Percentiles rank a stretch among this genome's conserved stretches.
Evolutionary conservation across 23 red algal genomes (phyloP).

Genomic region (Chondrus crispus): DNA sequence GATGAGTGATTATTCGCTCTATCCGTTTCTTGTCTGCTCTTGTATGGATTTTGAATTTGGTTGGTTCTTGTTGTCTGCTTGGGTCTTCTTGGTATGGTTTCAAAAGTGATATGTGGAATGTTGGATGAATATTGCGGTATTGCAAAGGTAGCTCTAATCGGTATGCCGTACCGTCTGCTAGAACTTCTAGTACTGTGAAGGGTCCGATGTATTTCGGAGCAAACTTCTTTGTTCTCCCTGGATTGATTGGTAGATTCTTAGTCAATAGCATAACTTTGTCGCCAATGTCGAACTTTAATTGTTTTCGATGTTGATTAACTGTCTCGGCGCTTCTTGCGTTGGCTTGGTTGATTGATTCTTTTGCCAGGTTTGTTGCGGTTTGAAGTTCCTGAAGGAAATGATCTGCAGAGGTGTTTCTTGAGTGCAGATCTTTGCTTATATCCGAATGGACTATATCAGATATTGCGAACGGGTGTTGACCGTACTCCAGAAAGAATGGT

Average conservation of each 20-base stretch:
- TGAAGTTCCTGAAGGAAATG: not conserved
- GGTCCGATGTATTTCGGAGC: conserved; percentile 5
- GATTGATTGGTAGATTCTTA: not conserved
- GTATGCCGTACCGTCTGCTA: not conserved
- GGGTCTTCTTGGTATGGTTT: no score
- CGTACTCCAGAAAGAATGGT: conserved; percentile 31
- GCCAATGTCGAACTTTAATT: not conserved
- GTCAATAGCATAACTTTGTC: not conserved
- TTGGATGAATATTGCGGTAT: not conserved
- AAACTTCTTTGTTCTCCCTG: not conserved
- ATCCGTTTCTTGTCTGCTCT: no score
- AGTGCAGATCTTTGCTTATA: not conserved
- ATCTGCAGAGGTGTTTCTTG: not conserved
- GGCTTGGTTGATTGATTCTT: not conserved
- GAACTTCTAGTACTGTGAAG: not conserved
- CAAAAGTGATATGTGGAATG: not conserved
- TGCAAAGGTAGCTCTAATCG: not conserved
- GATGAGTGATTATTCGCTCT: no score
- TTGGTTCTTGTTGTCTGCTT: no score
- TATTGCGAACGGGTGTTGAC: not conserved
- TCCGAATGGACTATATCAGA: not conserved
- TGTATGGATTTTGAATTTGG: no score
- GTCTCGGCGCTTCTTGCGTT: not conserved
- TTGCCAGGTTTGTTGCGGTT: not conserved
- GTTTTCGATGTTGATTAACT: not conserved